Percentiles rank a stretch among this genome's conserved stretches.
phyloP scores from a whole-genome alignment of 768 basidiomycete genomes.

The Tricholoma bakamatsutake region DNA sequence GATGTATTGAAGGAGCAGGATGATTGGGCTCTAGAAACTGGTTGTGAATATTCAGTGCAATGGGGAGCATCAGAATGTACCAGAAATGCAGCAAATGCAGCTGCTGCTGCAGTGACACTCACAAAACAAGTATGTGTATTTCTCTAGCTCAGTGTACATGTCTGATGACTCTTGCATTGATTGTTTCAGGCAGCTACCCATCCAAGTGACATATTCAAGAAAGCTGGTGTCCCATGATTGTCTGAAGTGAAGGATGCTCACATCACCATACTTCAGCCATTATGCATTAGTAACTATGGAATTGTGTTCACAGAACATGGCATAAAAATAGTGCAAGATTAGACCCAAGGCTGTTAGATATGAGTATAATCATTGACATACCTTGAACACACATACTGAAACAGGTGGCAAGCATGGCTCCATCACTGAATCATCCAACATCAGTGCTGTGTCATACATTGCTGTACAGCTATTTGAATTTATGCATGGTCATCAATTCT shows the following conservation, averaged over 20 bases:
- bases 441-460: not conserved
- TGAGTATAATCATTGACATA: not conserved
- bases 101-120: not conserved
- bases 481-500: not conserved
- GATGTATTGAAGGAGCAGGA: not conserved
- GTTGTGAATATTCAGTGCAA: conserved; percentile 9
- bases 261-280: not conserved
- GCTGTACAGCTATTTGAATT: too few species aligned
- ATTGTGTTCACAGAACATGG: not conserved
- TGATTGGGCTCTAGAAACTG: not conserved
- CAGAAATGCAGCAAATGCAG: not conserved
- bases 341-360: not conserved
- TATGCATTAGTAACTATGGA: not conserved
- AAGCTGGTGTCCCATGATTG: not conserved
- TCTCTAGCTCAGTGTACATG: not conserved
- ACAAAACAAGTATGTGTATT: not conserved
- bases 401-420: too few species aligned
- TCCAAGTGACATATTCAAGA: not conserved
- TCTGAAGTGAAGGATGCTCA: not conserved
- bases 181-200: not conserved
- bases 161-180: not conserved
- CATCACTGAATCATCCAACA: not conserved
- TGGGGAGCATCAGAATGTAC: not conserved
- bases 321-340: not conserved
- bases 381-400: not conserved